Evolutionary conservation across 208 protist species (phyloP).

Genomic region (Wallacemonas sp.): DNA sequence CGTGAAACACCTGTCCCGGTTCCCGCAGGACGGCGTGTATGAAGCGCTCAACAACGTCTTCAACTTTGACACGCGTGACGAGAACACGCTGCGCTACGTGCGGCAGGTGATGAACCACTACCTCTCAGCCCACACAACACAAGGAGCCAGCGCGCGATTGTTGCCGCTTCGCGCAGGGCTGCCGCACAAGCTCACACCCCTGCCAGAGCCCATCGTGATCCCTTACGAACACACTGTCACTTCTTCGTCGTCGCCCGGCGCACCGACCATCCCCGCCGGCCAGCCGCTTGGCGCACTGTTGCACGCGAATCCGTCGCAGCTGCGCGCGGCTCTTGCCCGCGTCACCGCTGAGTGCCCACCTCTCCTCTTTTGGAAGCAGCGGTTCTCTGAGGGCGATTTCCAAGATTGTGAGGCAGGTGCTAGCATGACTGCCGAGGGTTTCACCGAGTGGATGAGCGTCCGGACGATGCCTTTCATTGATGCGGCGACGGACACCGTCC

Average conservation of each 20-base stretch:
- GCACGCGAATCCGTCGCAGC: neutral
- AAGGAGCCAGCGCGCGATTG: constrained; percentile 42
- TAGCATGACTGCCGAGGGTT: constrained; percentile 19
- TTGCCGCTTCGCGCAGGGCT: constrained; percentile 41
- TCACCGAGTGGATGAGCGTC: constrained; percentile 60
- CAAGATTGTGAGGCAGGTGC: neutral
- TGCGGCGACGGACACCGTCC: constrained; percentile 34
- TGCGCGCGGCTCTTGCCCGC: neutral
- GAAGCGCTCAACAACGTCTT: constrained; percentile 83
- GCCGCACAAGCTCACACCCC: constrained; percentile 18
- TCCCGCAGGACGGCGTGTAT: constrained; percentile 86
- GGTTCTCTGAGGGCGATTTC: constrained; percentile 1
- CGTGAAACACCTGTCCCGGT: constrained; percentile 89
- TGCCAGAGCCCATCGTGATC: constrained; percentile 25
- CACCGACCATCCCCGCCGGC: neutral
- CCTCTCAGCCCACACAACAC: constrained; percentile 32
- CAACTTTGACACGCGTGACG: constrained; percentile 79
- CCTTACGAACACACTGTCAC: constrained; percentile 9
- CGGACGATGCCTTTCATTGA: constrained; percentile 53
- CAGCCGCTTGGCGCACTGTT: constrained; percentile 5
- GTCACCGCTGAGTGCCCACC: neutral
- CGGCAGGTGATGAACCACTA: constrained; percentile 55
- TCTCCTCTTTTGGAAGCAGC: neutral
- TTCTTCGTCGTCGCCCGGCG: neutral
- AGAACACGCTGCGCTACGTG: constrained; percentile 70